Evolutionary conservation across 2,329 filamentous ascomycete species (phyloP).

Genomic region (Phaeosphaeriaceae sp.): DNA sequence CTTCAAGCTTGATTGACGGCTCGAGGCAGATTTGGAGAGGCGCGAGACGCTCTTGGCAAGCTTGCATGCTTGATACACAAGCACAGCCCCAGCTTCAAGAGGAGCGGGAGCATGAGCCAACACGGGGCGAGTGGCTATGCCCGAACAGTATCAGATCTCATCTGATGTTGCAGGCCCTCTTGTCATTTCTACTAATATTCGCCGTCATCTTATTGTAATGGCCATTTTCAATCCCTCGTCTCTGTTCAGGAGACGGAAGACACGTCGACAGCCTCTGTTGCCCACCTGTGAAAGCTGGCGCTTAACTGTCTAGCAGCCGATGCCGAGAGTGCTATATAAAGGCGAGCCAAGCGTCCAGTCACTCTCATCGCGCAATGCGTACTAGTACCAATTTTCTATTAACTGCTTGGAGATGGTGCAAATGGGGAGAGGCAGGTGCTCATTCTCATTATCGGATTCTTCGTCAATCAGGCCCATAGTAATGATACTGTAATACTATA

Average conservation of each 20-base stretch:
- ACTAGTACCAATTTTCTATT: conserved; percentile 7
- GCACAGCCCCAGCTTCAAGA: conserved; percentile 44
- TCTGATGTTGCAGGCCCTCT: conserved; percentile 7
- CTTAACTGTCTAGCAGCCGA: conserved; percentile 32
- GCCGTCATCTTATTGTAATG: conserved; percentile 6
- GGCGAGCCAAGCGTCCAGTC: conserved; percentile 28
- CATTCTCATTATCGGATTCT: no score
- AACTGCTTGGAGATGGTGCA: neutral
- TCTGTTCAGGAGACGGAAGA: conserved; percentile 8
- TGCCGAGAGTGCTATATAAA: conserved; percentile 36
- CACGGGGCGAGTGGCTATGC: conserved; percentile 35
- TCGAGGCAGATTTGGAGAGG: conserved; percentile 46
- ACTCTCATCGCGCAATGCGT: conserved; percentile 11
- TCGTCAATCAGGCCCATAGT: no score
- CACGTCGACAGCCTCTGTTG: conserved; percentile 13
- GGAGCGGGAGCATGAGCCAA: conserved; percentile 27
- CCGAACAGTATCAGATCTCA: conserved; percentile 13
- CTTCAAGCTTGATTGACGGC: conserved; percentile 36
- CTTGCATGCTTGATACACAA: conserved; percentile 38
- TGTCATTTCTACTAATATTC: conserved; percentile 5
- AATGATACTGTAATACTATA: neutral
- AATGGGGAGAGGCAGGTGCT: neutral
- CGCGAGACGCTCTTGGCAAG: conserved; percentile 37
- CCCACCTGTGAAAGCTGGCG: conserved; percentile 34
- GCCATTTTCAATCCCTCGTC: neutral